phyloP scores from a whole-genome alignment of 23 red algal species.

The Gracilariopsis chorda region DNA sequence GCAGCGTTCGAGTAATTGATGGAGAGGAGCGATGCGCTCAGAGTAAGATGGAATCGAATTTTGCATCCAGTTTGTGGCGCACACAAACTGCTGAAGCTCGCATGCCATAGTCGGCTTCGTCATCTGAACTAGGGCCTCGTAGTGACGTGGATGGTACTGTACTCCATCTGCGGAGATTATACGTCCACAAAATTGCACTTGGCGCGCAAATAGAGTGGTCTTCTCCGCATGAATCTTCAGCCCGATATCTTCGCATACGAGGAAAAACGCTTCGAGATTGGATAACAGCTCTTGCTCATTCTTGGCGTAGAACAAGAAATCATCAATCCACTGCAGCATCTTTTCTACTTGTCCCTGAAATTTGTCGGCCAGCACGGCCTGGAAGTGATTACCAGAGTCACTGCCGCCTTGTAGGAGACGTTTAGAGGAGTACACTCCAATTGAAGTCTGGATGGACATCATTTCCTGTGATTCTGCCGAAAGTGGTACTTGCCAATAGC shows the following conservation, averaged over 20 bases:
- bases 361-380: not conserved
- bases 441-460: conserved; percentile 6
- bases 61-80: conserved; percentile 25
- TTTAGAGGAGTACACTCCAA: not conserved
- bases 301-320: conserved; percentile 13
- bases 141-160: not conserved
- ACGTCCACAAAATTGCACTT: conserved; percentile 22
- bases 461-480: not conserved
- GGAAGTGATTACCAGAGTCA: conserved; percentile 43
- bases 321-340: conserved; percentile 5
- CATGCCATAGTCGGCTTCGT: not conserved
- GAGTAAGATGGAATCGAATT: conserved; percentile 14
- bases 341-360: not conserved
- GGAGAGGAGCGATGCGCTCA: not conserved
- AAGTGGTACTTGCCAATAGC: conserved; percentile 40
- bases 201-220: not conserved
- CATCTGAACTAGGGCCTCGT: not conserved
- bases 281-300: not conserved
- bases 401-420: conserved; percentile 29
- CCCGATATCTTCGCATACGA: not conserved
- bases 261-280: not conserved
- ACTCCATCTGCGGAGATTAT: conserved; percentile 14
- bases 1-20: not conserved
- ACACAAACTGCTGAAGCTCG: conserved; percentile 28
- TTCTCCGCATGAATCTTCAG: not conserved